Base-by-base conservation (phyloP, 345 rosid species). In the Euphorbia pulcherrima region DNA sequence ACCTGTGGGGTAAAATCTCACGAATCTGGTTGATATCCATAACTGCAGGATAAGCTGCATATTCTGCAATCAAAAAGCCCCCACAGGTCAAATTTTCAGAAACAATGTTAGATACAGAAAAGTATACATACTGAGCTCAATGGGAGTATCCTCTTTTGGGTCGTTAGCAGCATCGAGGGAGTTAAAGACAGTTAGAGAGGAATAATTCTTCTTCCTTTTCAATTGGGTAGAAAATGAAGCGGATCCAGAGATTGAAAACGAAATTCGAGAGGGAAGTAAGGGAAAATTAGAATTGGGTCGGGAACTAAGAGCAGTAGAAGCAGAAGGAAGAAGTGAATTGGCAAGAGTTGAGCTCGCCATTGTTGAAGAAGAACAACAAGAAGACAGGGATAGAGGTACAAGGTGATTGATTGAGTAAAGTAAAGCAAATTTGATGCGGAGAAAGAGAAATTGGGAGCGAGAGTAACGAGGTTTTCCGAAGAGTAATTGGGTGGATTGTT, bases 1-100 rank as follows among this genome's bases (percentile, higher is more conserved):
- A 89, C 97, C 97, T 83, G 79, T 91, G 97, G 21, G 99, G 99
- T 68, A 94, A 77, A 75, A 94, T 88, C 62, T 91, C 92, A 69
- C 80, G 87, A 70, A 94, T 91, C 89, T 87, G 85, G 73, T 94
- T 91, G 52, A 91, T 87, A 67, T 94, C 97, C 92, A 94, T 83
- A 72, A 94, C 97, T 23, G 84, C 81, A 55, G 90, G 94, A 75
- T 76, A 88, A 44, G 94, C 89, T n/a, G 84, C 70, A 71, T 74
- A 88, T 62, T 76, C 93, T 88, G 81, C 47, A 75, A 26, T 0
- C 37, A 60, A 44, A 60, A 8, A 63, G 16, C 50, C 23, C 23
- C 10, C 3, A 17, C 39, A 63, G 16, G 9, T 56, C 24, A 23
- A 60, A 37, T 4, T 33, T 17, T 11, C 8, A 0, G 46, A 0